Conservation (phyloP, 257 asterid species). For the Cordia subcordata region DNA sequence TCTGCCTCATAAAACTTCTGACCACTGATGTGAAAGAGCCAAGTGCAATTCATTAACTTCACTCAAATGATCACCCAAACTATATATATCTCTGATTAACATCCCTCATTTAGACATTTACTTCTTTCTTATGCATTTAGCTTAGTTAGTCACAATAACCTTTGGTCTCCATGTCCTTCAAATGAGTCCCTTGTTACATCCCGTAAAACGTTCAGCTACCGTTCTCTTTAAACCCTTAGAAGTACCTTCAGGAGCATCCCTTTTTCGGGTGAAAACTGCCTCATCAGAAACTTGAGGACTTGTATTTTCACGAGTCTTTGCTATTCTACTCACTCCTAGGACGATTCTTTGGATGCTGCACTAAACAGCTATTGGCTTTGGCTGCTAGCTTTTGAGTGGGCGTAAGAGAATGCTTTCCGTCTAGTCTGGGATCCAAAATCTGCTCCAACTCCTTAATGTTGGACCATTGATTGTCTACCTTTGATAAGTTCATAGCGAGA, state of each 20-base stretch:
- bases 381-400: slow-evolving; percentile 84
- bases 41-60: no score
- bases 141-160: slow-evolving; percentile 32
- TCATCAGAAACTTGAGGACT: slow-evolving; percentile 24
- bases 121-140: background rate
- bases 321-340: slow-evolving; percentile 59
- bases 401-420: slow-evolving; percentile 45
- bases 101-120: no score
- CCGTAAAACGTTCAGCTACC: slow-evolving; percentile 38
- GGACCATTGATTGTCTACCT: no score
- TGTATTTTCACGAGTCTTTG: slow-evolving; percentile 22
- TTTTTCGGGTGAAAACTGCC: slow-evolving; percentile 15
- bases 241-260: slow-evolving; percentile 17
- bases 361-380: slow-evolving; percentile 64
- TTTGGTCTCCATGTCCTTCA: slow-evolving; percentile 49
- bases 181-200: slow-evolving; percentile 43
- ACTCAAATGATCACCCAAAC: no score
- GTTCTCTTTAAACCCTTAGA: slow-evolving; percentile 39
- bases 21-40: no score
- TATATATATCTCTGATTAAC: no score
- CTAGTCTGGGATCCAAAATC: slow-evolving; percentile 73
- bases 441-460: slow-evolving; percentile 71
- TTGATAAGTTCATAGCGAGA: no score
- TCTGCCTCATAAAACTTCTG: no score
- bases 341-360: slow-evolving; percentile 63